Percentiles rank a stretch among this genome's conserved stretches.
Evolutionary conservation across 352 stramenopile species (phyloP).

Genomic region (Globisporangium barbulae): DNA sequence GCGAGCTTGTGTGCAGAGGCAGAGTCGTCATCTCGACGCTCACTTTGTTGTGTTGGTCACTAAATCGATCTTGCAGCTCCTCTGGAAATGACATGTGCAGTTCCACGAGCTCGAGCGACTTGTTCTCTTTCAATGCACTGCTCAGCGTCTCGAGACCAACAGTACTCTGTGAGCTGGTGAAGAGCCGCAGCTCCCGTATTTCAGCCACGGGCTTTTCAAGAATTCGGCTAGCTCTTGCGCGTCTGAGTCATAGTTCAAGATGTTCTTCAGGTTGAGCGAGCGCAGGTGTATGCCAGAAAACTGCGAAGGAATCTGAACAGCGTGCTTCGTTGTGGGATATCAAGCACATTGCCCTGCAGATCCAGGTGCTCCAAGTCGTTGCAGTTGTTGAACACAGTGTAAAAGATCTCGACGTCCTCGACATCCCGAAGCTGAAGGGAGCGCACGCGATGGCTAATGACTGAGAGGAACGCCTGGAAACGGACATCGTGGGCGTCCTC

Average conservation of each 20-base stretch:
- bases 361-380: neutral
- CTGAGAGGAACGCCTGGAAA: neutral
- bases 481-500: too few species aligned
- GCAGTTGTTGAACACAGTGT: neutral
- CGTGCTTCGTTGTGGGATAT: too few species aligned
- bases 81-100: neutral
- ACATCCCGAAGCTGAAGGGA: neutral
- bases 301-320: neutral
- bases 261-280: too few species aligned
- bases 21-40: neutral
- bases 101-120: neutral
- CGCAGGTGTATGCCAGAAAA: too few species aligned
- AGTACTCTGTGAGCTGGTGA: too few species aligned
- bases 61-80: neutral
- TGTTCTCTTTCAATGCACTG: neutral
- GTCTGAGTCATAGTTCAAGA: too few species aligned
- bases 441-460: neutral
- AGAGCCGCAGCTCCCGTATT: too few species aligned
- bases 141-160: neutral
- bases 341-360: neutral
- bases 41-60: neutral
- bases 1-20: neutral
- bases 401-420: neutral
- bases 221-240: neutral
- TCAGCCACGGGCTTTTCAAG: neutral